These are phyloP conservation scores for Thymus mandschuricus DNA, from an alignment of 257 asterid species.

Conservation along the genomic window DNA sequence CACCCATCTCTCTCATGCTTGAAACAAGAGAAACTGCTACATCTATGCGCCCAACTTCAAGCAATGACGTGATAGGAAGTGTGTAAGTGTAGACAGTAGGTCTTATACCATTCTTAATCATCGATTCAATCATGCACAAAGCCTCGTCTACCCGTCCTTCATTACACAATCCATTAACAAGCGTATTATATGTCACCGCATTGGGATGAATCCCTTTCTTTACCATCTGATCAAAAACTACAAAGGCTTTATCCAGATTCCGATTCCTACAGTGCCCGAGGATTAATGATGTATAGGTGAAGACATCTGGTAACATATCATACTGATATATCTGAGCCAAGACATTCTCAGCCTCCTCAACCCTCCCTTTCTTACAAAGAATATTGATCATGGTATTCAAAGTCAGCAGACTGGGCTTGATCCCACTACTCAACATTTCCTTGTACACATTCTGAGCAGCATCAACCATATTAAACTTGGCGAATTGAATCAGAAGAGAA, in stretches of 20 bases:
- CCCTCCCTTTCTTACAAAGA: constrained; percentile 77
- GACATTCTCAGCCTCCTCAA: constrained; percentile 68
- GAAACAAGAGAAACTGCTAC: constrained; percentile 72
- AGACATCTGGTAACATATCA: constrained; percentile 75
- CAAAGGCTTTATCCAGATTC: constrained; percentile 65
- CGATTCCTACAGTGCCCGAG: constrained; percentile 83
- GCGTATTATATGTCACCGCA: constrained; percentile 69
- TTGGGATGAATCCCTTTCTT: constrained; percentile 71
- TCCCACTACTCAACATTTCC: constrained; percentile 57
- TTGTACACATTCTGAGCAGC: constrained; percentile 58
- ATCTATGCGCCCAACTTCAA: constrained; percentile 57
- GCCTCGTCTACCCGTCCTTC: constrained; percentile 74
- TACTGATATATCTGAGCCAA: constrained; percentile 59
- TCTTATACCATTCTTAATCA: constrained; percentile 62
- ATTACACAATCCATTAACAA: constrained; percentile 79
- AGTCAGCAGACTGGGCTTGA: constrained; percentile 67
- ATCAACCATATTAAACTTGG: constrained; percentile 68
- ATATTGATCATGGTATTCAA: constrained; percentile 84
- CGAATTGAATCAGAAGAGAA: constrained; percentile 84
- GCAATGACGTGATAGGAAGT: constrained; percentile 63
- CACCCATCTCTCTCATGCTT: constrained; percentile 69
- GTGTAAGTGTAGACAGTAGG: constrained; percentile 81
- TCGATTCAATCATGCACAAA: constrained; percentile 65
- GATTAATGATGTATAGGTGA: constrained; percentile 77
- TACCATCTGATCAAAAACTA: constrained; percentile 70